Evolutionary conservation across 129 eudicot species (phyloP), one percentile per base, ranked within the genome.

Genomic region (Glebionis coronaria): DNA sequence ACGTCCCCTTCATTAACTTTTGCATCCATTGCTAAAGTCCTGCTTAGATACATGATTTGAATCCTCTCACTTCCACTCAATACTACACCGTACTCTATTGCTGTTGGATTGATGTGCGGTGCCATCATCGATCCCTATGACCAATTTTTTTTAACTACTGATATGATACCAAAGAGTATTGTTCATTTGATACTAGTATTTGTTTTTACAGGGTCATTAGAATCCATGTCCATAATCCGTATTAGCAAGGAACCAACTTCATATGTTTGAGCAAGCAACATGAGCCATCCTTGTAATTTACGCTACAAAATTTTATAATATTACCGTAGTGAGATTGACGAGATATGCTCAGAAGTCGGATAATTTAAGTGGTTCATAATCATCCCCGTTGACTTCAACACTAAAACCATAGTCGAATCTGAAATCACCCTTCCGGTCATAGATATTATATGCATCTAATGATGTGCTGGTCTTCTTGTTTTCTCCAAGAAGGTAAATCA

Each of bases 101-200:
- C 96, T 2, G 75, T 78, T 31, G 98, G 96, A 63, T 92, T 92
- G 19, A 84, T 50, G n/a, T 92, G 98, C 1, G 96, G 98, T 5
- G 96, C 98, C 96, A 92, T 78, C 98, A 92, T 92, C 7, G 98
- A 80, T 19, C 98, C 95, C 96, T 88, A 3, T 1, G 5, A 25
- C 2, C 8, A 10, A 12, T 23, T 23, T 23, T 23, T 23, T 23
- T 23, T n/a, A n/a, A 23, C 25, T 23, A 23, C 2, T 1, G 25
- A 23, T 23, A 23, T 23, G 25, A 23, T 23, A 23, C 25, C 25
- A 23, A 23, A 23, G 2, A 23, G 25, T 23, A 23, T 23, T 23
- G 25, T 23, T 23, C 25, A 23, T 23, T 23, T 2, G 25, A n/a
- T n/a, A n/a, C n/a, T 23, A 23, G 1, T 23, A 23, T 23, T 23